phyloP scores from a whole-genome alignment of 108 stramenopile genomes.

The Skeletonema potamos region DNA sequence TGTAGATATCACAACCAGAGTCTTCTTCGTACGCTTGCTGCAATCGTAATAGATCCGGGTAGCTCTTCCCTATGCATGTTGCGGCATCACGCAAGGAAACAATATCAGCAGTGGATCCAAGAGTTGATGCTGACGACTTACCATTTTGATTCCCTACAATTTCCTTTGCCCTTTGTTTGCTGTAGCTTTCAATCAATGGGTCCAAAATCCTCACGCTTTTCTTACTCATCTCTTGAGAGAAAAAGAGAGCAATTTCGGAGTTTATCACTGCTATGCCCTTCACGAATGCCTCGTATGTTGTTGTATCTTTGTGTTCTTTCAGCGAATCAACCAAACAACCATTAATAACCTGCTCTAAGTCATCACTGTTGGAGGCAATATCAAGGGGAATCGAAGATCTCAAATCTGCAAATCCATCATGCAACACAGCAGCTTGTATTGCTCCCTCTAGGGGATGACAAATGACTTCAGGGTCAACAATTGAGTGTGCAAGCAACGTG shows the following conservation, averaged over 20 bases:
- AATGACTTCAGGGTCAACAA: conserved; percentile 18
- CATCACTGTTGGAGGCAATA: conserved; percentile 18
- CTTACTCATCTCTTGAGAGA: conserved; percentile 12
- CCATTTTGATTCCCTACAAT: not conserved
- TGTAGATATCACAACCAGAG: not conserved
- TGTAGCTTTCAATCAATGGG: conserved; percentile 17
- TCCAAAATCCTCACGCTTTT: conserved; percentile 7
- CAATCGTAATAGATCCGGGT: conserved; percentile 24
- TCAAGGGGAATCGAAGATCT: conserved; percentile 29
- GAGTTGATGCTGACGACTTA: not conserved
- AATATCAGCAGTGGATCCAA: not conserved
- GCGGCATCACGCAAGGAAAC: conserved; percentile 13
- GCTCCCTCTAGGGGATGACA: conserved; percentile 30
- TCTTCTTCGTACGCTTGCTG: conserved; percentile 10
- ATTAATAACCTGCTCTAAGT: conserved; percentile 14
- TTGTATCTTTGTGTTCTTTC: not conserved
- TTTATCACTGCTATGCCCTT: conserved; percentile 9
- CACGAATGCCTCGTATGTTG: conserved; percentile 4
- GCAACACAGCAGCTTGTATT: conserved; percentile 18
- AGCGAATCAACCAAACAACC: not conserved
- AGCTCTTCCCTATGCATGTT: conserved; percentile 1
- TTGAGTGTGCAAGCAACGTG: conserved; percentile 10
- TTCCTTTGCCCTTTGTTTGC: conserved; percentile 24
- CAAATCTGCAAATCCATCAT: conserved; percentile 27
- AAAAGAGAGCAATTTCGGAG: conserved; percentile 20